Evolutionary conservation across 768 basidiomycete genomes (phyloP).

Genomic region (Lanmaoa pseudosensibilis): DNA sequence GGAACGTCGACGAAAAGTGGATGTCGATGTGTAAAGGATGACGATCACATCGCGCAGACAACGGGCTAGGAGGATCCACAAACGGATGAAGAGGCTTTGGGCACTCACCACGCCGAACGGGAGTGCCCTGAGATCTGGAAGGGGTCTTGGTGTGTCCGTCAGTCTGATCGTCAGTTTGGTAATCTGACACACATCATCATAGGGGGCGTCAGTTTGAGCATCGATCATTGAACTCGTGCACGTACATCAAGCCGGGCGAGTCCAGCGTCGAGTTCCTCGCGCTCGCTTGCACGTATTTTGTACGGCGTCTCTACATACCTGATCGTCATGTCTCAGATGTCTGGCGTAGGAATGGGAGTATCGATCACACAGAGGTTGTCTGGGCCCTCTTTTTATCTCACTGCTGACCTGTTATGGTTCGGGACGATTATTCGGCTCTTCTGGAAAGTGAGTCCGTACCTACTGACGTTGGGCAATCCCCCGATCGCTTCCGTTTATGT

Average conservation of each 20-base stretch:
- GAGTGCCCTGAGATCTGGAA: constrained; percentile 49
- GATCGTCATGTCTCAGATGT: constrained; percentile 3
- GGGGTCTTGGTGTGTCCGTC: constrained; percentile 47
- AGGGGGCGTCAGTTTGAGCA: background rate
- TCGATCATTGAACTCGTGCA: background rate
- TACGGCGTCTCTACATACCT: background rate
- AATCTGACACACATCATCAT: constrained; percentile 40
- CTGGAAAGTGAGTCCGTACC: too few relatives aligned
- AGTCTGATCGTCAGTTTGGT: constrained; percentile 52
- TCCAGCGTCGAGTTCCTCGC: background rate
- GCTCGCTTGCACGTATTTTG: background rate
- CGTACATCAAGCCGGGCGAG: constrained; percentile 21
- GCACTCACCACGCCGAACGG: constrained; percentile 57
- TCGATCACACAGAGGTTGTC: background rate
- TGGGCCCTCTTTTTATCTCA: background rate
- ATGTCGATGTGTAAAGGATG: background rate
- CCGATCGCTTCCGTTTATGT: too few relatives aligned
- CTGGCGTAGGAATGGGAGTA: background rate
- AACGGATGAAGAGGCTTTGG: background rate
- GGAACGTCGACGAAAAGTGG: background rate
- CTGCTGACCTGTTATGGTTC: too few relatives aligned
- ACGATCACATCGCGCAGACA: too few relatives aligned
- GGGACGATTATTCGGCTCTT: too few relatives aligned
- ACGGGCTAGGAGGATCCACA: too few relatives aligned
- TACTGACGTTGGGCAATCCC: too few relatives aligned